A percentile compares a stretch with the other conserved stretches of the same genome.
Conservation (phyloP, 176 grass and related monocot species). For the Oryza nivara region DNA sequence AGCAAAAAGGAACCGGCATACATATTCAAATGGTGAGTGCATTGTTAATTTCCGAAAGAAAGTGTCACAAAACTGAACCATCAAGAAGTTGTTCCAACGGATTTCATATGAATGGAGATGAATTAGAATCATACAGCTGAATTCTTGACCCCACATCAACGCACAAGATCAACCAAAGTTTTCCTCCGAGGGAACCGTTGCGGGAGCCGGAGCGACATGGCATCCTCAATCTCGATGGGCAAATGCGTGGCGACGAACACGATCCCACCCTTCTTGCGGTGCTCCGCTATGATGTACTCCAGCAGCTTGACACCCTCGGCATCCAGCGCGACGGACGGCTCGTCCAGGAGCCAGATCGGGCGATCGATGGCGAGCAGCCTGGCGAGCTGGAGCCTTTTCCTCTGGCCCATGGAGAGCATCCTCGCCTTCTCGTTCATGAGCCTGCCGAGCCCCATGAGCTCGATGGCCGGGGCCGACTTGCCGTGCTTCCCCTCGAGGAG, state of each 20-base stretch:
- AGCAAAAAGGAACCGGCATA: slow-evolving; percentile 18
- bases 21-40: slow-evolving; percentile 22
- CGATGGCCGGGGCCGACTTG: slow-evolving; percentile 57
- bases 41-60: slow-evolving; percentile 33
- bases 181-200: slow-evolving; percentile 85
- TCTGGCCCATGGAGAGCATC: slow-evolving; percentile 97
- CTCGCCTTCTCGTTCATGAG: slow-evolving; percentile 89
- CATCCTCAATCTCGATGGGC: slow-evolving; percentile 82
- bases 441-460: slow-evolving; percentile 92
- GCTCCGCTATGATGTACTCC: slow-evolving; percentile 84
- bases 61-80: slow-evolving; percentile 29
- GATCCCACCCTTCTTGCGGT: slow-evolving; percentile 89
- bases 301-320: slow-evolving; percentile 69
- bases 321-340: slow-evolving; percentile 90
- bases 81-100: slow-evolving; percentile 37
- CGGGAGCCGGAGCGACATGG: slow-evolving; percentile 80
- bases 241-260: slow-evolving; percentile 90
- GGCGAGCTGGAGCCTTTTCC: slow-evolving; percentile 82
- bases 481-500: slow-evolving; percentile 84
- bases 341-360: slow-evolving; percentile 94
- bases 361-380: slow-evolving; percentile 83
- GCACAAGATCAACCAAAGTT: slow-evolving; percentile 83
- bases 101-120: slow-evolving; percentile 16
- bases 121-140: slow-evolving; percentile 42
- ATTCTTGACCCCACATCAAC: slow-evolving; percentile 51